A percentile compares a stretch with the other conserved stretches of the same genome.
phyloP scores from a whole-genome alignment of 2,329 filamentous ascomycete genomes.

The Aspergillus viridinutans region DNA sequence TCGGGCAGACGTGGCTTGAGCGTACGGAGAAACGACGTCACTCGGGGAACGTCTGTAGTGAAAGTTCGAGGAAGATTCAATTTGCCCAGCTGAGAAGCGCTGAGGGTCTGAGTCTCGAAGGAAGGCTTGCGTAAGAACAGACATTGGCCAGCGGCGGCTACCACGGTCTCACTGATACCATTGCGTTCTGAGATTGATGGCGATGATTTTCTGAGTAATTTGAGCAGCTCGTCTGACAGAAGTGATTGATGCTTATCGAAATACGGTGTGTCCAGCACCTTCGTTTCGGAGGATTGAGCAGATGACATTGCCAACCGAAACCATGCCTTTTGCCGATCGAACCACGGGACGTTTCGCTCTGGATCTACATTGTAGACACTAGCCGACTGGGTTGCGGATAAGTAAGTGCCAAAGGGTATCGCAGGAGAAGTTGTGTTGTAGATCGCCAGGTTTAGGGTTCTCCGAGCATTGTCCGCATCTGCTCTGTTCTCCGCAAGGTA shows the following conservation, averaged over 20 bases:
- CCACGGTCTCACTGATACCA: constrained; percentile 28
- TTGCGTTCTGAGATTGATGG: not conserved
- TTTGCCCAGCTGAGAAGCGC: constrained; percentile 28
- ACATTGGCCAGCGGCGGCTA: constrained; percentile 36
- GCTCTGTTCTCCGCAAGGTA: constrained; percentile 31
- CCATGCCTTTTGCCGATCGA: constrained; percentile 32
- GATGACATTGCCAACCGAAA: constrained; percentile 35
- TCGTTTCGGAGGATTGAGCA: constrained; percentile 16
- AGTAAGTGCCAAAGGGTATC: constrained; percentile 34
- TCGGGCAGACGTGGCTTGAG: constrained; percentile 16
- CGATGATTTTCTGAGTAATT: constrained; percentile 21
- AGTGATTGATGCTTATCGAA: constrained; percentile 28
- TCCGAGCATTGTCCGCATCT: constrained; percentile 30
- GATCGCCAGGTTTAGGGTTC: constrained; percentile 31
- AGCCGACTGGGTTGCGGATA: constrained; percentile 25
- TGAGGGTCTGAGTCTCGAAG: constrained; percentile 19
- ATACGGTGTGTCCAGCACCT: constrained; percentile 17
- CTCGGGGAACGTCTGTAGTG: constrained; percentile 30
- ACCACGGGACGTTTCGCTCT: constrained; percentile 24
- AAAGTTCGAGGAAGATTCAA: constrained; percentile 30
- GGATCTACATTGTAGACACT: constrained; percentile 22
- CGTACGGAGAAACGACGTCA: constrained; percentile 27
- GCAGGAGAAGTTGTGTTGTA: constrained; percentile 14
- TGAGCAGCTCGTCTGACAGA: constrained; percentile 30
- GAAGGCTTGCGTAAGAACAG: constrained; percentile 30